Percentiles rank a stretch among this genome's conserved stretches.
Evolutionary conservation across 441 rosid species (phyloP).

Genomic region (Mallotus repandus): DNA sequence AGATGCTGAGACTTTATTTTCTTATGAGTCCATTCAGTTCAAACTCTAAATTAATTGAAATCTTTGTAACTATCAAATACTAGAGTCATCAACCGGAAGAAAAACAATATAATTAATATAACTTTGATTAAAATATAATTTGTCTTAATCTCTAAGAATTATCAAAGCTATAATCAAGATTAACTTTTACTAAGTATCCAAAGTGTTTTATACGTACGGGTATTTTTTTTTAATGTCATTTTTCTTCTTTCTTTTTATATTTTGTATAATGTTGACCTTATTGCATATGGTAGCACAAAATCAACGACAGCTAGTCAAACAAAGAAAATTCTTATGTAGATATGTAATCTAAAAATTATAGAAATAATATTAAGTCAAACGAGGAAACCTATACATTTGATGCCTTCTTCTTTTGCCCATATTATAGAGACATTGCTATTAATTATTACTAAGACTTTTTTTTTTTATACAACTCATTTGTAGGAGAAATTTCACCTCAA

Average conservation of each 20-base stretch:
- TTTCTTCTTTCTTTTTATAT: not conserved
- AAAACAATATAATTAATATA: not conserved
- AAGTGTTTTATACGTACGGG: not conserved
- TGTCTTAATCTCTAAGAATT: not conserved
- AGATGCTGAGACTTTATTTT: no score
- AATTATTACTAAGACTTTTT: no score
- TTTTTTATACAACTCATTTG: no score
- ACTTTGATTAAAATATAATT: not conserved
- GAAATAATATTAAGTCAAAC: not conserved
- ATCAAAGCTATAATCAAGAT: not conserved
- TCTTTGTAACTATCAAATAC: no score
- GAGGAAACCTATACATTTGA: not conserved
- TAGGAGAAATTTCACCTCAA: no score
- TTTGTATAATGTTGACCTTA: conserved; percentile 24
- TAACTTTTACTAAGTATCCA: not conserved
- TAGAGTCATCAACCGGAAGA: no score
- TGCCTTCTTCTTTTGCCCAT: not conserved
- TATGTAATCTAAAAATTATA: not conserved
- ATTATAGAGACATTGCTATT: no score
- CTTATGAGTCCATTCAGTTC: no score
- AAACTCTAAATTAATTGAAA: no score
- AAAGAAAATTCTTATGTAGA: not conserved
- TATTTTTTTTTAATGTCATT: not conserved
- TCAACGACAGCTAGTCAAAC: conserved; percentile 28
- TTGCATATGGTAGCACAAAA: conserved; percentile 21